A percentile compares a stretch with the other conserved stretches of the same genome.
These are phyloP conservation scores for Chlamydomonas sp. DNA, from an alignment of 139 green algal species.

Conservation along the genomic window DNA sequence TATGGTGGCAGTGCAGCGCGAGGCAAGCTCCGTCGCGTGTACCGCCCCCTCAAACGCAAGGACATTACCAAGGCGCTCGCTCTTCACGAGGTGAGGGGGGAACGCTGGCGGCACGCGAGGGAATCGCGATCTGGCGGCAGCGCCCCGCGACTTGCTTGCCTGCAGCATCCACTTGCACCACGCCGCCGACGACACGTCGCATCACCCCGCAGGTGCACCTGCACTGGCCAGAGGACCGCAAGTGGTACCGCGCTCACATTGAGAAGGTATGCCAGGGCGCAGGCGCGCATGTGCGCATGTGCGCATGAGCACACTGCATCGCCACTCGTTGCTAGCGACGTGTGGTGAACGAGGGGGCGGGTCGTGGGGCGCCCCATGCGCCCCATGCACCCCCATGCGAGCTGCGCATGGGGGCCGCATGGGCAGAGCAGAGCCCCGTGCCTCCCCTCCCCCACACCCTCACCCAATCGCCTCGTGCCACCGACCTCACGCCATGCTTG, in stretches of 20 bases:
- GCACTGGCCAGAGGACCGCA: conserved; percentile 5
- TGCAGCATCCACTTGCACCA: not conserved
- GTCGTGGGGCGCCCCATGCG: not conserved
- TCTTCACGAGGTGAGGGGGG: not conserved
- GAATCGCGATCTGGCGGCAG: not conserved
- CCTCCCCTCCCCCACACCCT: not conserved
- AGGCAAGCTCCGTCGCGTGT: not conserved
- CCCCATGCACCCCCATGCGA: not conserved
- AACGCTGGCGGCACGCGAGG: no score
- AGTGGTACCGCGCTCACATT: not conserved
- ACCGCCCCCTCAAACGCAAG: conserved; percentile 3
- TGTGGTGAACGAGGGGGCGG: not conserved
- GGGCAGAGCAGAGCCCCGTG: not conserved
- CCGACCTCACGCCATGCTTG: not conserved
- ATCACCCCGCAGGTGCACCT: conserved; percentile 8
- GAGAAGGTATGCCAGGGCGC: not conserved
- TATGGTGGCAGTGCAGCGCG: no score
- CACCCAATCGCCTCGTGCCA: not conserved
- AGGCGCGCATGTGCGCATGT: not conserved
- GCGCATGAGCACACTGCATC: no score
- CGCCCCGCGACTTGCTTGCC: not conserved
- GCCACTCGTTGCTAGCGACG: no score
- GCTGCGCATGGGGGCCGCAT: not conserved
- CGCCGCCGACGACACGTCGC: not conserved
- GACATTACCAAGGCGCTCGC: conserved; percentile 6